phyloP scores from a whole-genome alignment of 768 basidiomycete genomes.

The Mycena alexandri region DNA sequence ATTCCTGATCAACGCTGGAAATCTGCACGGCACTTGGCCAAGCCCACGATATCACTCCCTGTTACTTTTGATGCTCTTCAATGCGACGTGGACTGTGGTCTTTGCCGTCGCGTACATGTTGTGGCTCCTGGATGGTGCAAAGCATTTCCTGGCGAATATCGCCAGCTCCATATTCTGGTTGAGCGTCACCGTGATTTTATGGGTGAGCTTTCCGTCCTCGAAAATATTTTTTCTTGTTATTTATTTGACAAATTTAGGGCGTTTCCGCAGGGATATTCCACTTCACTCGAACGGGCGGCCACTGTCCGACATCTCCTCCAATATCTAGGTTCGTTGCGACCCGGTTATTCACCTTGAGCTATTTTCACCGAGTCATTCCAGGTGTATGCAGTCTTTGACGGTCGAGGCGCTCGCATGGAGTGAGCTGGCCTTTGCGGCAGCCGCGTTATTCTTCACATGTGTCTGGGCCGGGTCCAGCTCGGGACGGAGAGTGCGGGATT shows the following conservation, averaged over 20 bases:
- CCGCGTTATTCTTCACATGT: slow-evolving; percentile 69
- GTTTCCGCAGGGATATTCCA: slow-evolving; percentile 77
- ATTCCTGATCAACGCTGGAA: slow-evolving; percentile 78
- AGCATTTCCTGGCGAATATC: slow-evolving; percentile 79
- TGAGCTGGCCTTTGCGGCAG: slow-evolving; percentile 71
- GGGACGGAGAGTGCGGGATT: slow-evolving; percentile 47
- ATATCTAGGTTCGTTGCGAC: slow-evolving; percentile 62
- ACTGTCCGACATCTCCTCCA: slow-evolving; percentile 65
- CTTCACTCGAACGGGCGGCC: slow-evolving; percentile 68
- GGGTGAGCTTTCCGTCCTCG: slow-evolving; percentile 61
- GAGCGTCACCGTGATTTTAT: slow-evolving; percentile 70
- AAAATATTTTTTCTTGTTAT: slow-evolving; percentile 1
- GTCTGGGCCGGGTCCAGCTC: slow-evolving; percentile 45
- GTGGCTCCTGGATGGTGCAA: slow-evolving; percentile 76
- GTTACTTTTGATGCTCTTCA: slow-evolving; percentile 73
- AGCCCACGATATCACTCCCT: slow-evolving; percentile 73
- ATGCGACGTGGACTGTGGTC: slow-evolving; percentile 80
- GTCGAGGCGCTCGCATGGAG: slow-evolving; percentile 84
- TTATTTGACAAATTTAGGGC: slow-evolving; percentile 58
- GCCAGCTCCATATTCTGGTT: slow-evolving; percentile 86
- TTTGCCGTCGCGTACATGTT: slow-evolving; percentile 79
- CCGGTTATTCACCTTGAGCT: slow-evolving; percentile 16
- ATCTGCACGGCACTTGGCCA: slow-evolving; percentile 71
- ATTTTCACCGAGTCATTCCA: slow-evolving; percentile 41
- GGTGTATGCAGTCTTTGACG: slow-evolving; percentile 79